These are phyloP conservation scores for Neoboletus subvelutipes DNA, from an alignment of 768 basidiomycete species.

Conservation along the genomic window DNA sequence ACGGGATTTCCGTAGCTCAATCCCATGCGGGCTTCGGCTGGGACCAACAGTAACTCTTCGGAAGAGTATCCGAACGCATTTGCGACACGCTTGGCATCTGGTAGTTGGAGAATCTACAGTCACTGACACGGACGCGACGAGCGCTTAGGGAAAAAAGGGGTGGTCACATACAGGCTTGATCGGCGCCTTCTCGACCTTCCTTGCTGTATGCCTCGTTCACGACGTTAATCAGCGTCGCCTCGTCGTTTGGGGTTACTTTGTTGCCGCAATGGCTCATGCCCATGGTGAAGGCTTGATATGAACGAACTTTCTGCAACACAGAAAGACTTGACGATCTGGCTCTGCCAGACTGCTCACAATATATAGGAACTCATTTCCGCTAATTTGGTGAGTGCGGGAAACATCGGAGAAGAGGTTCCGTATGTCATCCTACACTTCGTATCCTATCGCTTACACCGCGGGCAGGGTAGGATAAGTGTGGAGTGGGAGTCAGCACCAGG, in stretches of 20 bases:
- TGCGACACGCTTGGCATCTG: slow-evolving; percentile 20
- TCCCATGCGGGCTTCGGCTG: slow-evolving; percentile 47
- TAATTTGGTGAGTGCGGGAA: too few species aligned
- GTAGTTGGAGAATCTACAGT: neutral
- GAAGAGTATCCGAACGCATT: slow-evolving; percentile 47
- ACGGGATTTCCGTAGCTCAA: slow-evolving; percentile 57
- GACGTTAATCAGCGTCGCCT: neutral
- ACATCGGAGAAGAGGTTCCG: too few species aligned
- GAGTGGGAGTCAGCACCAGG: neutral
- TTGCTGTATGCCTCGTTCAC: slow-evolving; percentile 18
- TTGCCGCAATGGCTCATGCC: slow-evolving; percentile 7
- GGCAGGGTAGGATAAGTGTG: too few species aligned
- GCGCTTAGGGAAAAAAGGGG: neutral
- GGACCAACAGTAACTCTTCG: slow-evolving; percentile 43
- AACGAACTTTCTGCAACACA: neutral
- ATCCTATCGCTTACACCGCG: too few species aligned
- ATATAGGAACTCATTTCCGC: too few species aligned
- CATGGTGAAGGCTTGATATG: neutral
- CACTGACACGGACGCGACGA: neutral
- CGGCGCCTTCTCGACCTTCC: slow-evolving; percentile 3
- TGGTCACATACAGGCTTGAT: slow-evolving; percentile 13
- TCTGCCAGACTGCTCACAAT: too few species aligned
- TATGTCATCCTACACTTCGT: too few species aligned
- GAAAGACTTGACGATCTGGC: neutral
- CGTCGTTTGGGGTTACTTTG: neutral